phyloP scores from a whole-genome alignment of 169 alveolate genomes.

The Cryptosporidium sp. region DNA sequence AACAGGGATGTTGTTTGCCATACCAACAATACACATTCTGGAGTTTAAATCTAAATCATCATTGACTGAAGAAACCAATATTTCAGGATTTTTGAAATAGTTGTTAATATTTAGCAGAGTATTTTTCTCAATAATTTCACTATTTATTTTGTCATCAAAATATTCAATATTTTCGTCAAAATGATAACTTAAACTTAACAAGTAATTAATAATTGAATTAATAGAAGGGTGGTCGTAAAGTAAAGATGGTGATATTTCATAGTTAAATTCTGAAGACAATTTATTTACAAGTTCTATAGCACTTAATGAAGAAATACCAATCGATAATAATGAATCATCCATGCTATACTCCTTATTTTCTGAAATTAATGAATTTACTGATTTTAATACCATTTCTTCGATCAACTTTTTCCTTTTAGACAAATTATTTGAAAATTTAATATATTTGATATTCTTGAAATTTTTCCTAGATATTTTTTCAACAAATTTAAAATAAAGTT shows the following conservation, averaged over 20 bases:
- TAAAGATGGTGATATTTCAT: conserved; percentile 71
- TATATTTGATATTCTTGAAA: not conserved
- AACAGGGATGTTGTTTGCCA: conserved; percentile 80
- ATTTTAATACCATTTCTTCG: not conserved
- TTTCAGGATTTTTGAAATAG: conserved; percentile 30
- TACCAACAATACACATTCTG: conserved; percentile 75
- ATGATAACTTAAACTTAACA: conserved; percentile 20
- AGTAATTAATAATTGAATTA: conserved; percentile 77
- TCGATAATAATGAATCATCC: conserved; percentile 64
- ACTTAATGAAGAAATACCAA: conserved; percentile 85
- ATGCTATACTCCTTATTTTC: conserved; percentile 9
- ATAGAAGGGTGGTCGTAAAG: conserved; percentile 79
- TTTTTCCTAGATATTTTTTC: conserved; percentile 4
- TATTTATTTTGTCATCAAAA: not conserved
- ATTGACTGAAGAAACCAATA: not conserved
- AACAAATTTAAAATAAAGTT: conserved; percentile 2
- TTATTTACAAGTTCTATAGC: conserved; percentile 85
- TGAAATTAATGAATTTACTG: conserved; percentile 52
- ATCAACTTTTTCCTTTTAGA: conserved; percentile 53
- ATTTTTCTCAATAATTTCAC: not conserved
- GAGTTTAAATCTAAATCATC: not conserved
- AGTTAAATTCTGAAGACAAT: conserved; percentile 77
- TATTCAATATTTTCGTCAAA: conserved; percentile 2
- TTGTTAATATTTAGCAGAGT: not conserved
- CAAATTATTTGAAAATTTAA: conserved; percentile 61